Percentiles rank a stretch among this genome's conserved stretches.
These are phyloP conservation scores for Leucocoprinus leucothites DNA, from an alignment of 768 basidiomycete species.

Conservation along the genomic window DNA sequence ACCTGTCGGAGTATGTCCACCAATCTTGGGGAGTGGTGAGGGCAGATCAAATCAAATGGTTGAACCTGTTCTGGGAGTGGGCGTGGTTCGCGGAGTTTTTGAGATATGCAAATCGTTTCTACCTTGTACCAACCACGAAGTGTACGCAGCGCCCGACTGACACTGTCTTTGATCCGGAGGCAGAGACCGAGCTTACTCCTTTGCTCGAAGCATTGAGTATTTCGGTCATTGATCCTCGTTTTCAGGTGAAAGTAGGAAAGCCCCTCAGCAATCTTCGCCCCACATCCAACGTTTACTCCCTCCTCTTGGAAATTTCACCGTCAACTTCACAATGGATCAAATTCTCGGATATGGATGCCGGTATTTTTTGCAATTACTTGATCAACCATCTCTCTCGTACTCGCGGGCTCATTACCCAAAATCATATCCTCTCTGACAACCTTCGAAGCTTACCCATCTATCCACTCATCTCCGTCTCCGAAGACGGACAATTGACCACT, in stretches of 20 bases:
- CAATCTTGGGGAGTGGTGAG: neutral
- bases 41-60: conserved; percentile 26
- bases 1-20: neutral
- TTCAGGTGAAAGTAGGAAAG: conserved; percentile 18
- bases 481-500: neutral
- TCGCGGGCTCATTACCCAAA: conserved; percentile 6
- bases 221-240: conserved; percentile 28
- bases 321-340: neutral
- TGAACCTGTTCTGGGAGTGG: conserved; percentile 46
- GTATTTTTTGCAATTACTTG: conserved; percentile 1
- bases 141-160: conserved; percentile 23
- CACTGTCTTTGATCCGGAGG: conserved; percentile 25
- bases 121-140: conserved; percentile 31
- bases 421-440: conserved; percentile 3
- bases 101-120: conserved; percentile 2
- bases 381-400: conserved; percentile 7
- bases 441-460: conserved; percentile 25
- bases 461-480: conserved; percentile 21
- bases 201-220: conserved; percentile 27
- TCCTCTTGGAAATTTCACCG: conserved; percentile 25
- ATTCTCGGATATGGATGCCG: neutral
- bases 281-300: conserved; percentile 18
- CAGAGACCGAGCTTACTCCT: conserved; percentile 2
- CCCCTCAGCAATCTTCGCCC: neutral
- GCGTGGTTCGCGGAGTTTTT: neutral